phyloP scores from a whole-genome alignment of 148 eudicot genomes.

The Dianthus caryophyllus region DNA sequence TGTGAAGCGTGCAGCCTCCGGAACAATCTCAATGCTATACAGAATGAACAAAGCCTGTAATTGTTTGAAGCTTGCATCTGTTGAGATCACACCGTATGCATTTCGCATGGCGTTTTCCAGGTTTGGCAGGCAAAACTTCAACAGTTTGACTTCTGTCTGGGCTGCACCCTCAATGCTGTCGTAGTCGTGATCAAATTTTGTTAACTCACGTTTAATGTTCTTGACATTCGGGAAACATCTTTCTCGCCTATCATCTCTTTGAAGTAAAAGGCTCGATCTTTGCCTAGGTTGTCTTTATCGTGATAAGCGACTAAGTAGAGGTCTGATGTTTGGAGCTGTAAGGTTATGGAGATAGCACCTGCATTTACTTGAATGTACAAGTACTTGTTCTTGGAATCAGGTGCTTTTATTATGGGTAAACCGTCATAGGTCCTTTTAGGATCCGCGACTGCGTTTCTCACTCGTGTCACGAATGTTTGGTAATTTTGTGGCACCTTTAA shows the following conservation, averaged over 20 bases:
- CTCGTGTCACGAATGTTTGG: background rate
- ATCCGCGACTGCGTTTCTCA: background rate
- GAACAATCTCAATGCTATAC: background rate
- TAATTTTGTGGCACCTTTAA: background rate
- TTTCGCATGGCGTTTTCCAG: constrained; percentile 6
- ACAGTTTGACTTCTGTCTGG: background rate
- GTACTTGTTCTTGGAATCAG: background rate
- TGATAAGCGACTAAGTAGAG: constrained; percentile 12
- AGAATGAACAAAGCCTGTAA: constrained; percentile 7
- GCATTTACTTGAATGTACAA: constrained; percentile 14
- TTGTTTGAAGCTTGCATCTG: background rate
- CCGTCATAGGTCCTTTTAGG: background rate
- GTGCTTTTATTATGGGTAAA: constrained; percentile 6
- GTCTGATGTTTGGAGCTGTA: constrained; percentile 13
- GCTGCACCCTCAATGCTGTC: constrained; percentile 1
- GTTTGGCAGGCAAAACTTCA: constrained; percentile 3
- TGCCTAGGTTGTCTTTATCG: constrained; percentile 4
- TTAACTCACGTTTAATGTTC: background rate
- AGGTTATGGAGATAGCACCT: background rate
- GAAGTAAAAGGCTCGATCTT: constrained; percentile 10
- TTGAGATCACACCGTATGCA: constrained; percentile 9
- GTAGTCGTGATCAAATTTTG: constrained; percentile 1
- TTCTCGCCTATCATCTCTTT: background rate
- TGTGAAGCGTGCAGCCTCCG: no score
- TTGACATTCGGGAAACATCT: constrained; percentile 1